Percentiles rank a stretch among this genome's conserved stretches.
These are phyloP conservation scores for Binderoboletus segoi DNA, from an alignment of 1,284 basidiomycete genomes.

Conservation along the genomic window DNA sequence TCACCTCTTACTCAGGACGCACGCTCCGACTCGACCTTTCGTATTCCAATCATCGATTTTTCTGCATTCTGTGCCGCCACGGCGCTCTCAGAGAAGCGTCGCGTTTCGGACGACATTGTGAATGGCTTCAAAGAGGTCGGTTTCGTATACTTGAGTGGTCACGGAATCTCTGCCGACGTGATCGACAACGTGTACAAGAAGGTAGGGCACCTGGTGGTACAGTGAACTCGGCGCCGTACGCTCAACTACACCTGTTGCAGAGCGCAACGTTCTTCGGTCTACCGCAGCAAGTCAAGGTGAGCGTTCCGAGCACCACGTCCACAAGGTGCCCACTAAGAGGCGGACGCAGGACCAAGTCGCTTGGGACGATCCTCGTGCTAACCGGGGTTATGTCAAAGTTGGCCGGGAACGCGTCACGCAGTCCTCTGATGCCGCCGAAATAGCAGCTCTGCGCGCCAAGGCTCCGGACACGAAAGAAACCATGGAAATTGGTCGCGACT, in stretches of 20 bases:
- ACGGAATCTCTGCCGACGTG: conserved; percentile 59
- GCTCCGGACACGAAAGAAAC: conserved; percentile 82
- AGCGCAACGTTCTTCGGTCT: conserved; percentile 75
- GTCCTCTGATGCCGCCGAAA: conserved; percentile 70
- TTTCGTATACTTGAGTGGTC: conserved; percentile 72
- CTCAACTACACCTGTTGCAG: conserved; percentile 38
- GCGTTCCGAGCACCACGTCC: background rate
- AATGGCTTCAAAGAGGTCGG: conserved; percentile 77
- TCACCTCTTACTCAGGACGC: conserved; percentile 23
- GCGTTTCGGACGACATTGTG: conserved; percentile 70
- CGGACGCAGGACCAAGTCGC: conserved; percentile 53
- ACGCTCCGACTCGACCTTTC: conserved; percentile 39
- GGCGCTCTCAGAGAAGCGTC: conserved; percentile 56
- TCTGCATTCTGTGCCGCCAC: conserved; percentile 58
- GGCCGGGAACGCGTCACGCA: conserved; percentile 84
- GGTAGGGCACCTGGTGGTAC: conserved; percentile 40
- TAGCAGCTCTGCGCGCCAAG: conserved; percentile 67
- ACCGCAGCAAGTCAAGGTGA: conserved; percentile 63
- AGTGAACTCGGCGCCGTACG: background rate
- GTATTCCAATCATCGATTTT: conserved; percentile 80
- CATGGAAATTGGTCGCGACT: conserved; percentile 85
- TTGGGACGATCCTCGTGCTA: conserved; percentile 82
- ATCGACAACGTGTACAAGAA: conserved; percentile 63
- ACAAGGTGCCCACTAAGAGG: background rate
- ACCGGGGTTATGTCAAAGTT: conserved; percentile 79